A percentile compares a stretch with the other conserved stretches of the same genome.
Conservation (phyloP, 768 basidiomycete species). For the Scleroderma bovista region DNA sequence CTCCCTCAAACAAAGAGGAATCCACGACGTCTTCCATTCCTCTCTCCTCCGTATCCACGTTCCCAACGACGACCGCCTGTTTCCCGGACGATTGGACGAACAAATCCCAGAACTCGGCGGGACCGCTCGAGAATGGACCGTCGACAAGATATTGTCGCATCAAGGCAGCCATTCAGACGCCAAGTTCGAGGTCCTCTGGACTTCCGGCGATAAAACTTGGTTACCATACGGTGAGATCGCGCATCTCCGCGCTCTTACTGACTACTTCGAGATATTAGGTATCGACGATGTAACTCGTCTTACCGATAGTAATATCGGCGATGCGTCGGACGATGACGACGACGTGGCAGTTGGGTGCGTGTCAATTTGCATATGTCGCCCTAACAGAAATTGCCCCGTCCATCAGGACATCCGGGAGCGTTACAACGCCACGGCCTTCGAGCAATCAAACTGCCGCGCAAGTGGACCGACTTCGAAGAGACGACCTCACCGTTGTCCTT, state of each 20-base stretch:
- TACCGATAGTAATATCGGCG: too few relatives aligned
- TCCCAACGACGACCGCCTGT: slow-evolving; percentile 17
- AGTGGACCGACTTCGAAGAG: too few relatives aligned
- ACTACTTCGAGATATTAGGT: background rate
- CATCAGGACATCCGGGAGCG: too few relatives aligned
- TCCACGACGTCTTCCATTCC: slow-evolving; percentile 26
- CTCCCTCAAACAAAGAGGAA: background rate
- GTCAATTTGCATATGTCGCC: too few relatives aligned
- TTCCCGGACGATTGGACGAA: background rate
- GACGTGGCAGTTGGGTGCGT: too few relatives aligned
- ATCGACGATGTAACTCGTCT: background rate
- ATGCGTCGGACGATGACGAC: too few relatives aligned
- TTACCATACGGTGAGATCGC: slow-evolving; percentile 9
- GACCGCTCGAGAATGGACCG: background rate
- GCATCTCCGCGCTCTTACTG: background rate
- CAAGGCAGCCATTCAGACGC: background rate
- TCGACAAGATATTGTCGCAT: background rate
- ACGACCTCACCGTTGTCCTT: too few relatives aligned
- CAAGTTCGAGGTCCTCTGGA: slow-evolving; percentile 18
- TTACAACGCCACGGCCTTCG: too few relatives aligned
- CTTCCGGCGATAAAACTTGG: slow-evolving; percentile 17
- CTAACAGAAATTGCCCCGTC: too few relatives aligned
- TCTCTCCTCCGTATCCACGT: slow-evolving; percentile 20
- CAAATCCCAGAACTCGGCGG: background rate
- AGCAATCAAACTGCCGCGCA: too few relatives aligned